Conservation (phyloP, 192 early-diverging fungal species). For the Endogone sp. region DNA sequence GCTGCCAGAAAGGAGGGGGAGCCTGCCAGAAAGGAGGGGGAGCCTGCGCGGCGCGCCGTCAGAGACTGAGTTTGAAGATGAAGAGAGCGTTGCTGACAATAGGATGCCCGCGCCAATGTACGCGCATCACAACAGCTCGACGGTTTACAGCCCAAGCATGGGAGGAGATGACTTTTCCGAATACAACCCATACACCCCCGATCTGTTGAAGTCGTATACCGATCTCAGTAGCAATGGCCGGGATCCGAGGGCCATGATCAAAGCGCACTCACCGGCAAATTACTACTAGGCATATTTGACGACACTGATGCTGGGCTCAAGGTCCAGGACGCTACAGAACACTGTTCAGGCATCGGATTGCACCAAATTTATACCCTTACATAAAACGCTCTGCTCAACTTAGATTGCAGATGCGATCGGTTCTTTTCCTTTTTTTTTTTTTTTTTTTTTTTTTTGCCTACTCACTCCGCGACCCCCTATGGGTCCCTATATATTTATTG, state of each 20-base stretch:
- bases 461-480: too few relatives aligned
- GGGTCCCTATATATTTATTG: neutral
- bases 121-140: neutral
- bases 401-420: neutral
- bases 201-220: neutral
- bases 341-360: neutral
- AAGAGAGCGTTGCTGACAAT: neutral
- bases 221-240: neutral
- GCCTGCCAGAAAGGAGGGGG: neutral
- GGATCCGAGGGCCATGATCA: neutral
- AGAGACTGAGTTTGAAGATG: neutral
- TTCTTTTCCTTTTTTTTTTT: too few relatives aligned
- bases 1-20: too few relatives aligned
- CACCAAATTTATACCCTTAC: neutral
- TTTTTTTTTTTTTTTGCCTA: neutral
- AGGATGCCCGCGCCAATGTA: neutral
- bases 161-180: neutral
- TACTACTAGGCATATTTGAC: neutral
- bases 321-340: neutral
- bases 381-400: neutral
- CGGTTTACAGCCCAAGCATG: neutral
- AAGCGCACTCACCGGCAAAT: neutral
- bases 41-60: neutral
- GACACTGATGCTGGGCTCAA: neutral
- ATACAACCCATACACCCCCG: too few relatives aligned